Evolutionary conservation across 106 monocot genomes (phyloP), one percentile per base, ranked within the genome.

Genomic region (Dioscorea zingiberensis): DNA sequence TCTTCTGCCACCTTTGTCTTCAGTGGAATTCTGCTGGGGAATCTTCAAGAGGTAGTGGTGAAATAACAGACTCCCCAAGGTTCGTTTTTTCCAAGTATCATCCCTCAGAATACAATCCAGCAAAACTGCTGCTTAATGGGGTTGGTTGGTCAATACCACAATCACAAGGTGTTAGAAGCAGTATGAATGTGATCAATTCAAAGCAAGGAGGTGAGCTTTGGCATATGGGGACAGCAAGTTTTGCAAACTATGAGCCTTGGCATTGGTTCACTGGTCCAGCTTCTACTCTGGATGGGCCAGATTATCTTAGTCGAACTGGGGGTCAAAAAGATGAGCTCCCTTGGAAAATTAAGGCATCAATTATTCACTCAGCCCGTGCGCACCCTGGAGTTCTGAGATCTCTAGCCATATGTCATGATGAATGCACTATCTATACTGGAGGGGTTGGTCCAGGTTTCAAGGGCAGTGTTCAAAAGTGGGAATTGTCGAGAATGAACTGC

Each of bases 381-480:
- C 98, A 98, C 63, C 98, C 92, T 63, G 98, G 93, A 51, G 79
- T 76, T 29, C 32, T 98, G 25, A 81, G 92, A 74, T 82, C 93
- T 21, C 19, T 98, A 66, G 86, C 81, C 70, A 80, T 76, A 59
- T 70, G 55, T 51, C 67, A 83, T 65, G 93, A 98, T 78, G 98
- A 98, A 67, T 80, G 84, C 55, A 78, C 76, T 55, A 62, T 89
- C 30, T 98, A 80, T 62, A 93, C 89, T 62, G 98, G 81, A 55
- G 98, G 98, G 12, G 89, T 93, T 86, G 98, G 98, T 59, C 82
- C 98, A 75, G 93, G 86, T 44, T 98, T 98, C 58, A 89, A 93
- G 70, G 98, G 98, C 67, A 85, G 78, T 72, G 75, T 98, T 73
- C 91, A 93, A 69, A 98, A 84, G 65, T 98, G 98, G 98, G 98